Evolutionary conservation across 2,329 filamentous ascomycete species (phyloP).

Genomic region (Thelonectria rubi): DNA sequence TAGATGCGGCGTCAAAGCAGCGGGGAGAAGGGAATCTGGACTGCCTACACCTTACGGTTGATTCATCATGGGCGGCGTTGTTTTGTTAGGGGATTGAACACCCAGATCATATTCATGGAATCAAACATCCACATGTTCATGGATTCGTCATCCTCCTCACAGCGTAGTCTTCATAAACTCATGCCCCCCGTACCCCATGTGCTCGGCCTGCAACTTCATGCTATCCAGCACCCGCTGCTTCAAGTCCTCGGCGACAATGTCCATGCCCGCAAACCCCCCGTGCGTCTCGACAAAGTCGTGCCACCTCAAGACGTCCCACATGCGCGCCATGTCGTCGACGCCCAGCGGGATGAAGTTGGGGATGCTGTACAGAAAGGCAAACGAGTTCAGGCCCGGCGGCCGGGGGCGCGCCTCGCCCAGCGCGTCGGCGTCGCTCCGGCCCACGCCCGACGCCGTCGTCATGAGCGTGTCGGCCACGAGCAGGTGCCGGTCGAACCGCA

Average conservation of each 20-base stretch:
- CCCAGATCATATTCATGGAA: too few species aligned
- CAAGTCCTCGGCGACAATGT: slow-evolving; percentile 65
- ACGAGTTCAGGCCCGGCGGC: slow-evolving; percentile 61
- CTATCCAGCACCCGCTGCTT: slow-evolving; percentile 76
- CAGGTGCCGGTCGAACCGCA: slow-evolving; percentile 69
- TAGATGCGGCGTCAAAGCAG: slow-evolving; percentile 12
- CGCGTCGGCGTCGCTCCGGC: slow-evolving; percentile 55
- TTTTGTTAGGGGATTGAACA: slow-evolving; percentile 13
- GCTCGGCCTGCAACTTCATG: slow-evolving; percentile 75
- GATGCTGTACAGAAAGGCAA: slow-evolving; percentile 80
- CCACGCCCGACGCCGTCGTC: slow-evolving; percentile 68
- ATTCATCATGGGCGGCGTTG: neutral
- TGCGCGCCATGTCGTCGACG: slow-evolving; percentile 68
- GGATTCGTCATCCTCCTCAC: slow-evolving; percentile 20
- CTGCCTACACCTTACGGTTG: slow-evolving; percentile 2
- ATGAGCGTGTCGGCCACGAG: slow-evolving; percentile 82
- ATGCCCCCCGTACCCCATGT: slow-evolving; percentile 57
- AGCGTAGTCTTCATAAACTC: slow-evolving; percentile 47
- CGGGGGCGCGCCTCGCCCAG: slow-evolving; percentile 47
- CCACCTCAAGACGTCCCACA: slow-evolving; percentile 73
- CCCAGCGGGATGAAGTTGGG: slow-evolving; percentile 78
- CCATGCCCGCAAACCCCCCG: slow-evolving; percentile 71
- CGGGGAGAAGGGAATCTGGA: slow-evolving; percentile 14
- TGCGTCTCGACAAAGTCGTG: slow-evolving; percentile 73
- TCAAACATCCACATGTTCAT: slow-evolving; percentile 23